Percentiles rank a stretch among this genome's conserved stretches.
phyloP scores from a whole-genome alignment of 2,329 filamentous ascomycete genomes.

The Calonectria henricotiae region DNA sequence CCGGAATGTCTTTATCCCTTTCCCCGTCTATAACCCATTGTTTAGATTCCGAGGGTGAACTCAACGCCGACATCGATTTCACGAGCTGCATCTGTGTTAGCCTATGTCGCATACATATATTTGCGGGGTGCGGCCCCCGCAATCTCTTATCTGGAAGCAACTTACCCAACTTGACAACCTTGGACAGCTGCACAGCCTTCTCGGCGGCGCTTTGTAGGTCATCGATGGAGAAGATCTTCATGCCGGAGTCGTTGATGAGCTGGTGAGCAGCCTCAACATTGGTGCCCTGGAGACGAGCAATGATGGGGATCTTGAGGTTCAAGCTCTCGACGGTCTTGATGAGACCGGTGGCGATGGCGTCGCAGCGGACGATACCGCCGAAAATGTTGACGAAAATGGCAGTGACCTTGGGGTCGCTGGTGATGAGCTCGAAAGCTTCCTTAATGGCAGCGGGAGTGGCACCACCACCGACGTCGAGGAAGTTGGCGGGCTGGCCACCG shows the following conservation, averaged over 20 bases:
- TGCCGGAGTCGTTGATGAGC: constrained; percentile 94
- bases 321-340: constrained; percentile 96
- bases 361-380: constrained; percentile 97
- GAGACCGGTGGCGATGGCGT: constrained; percentile 95
- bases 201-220: constrained; percentile 97
- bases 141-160: constrained; percentile 46
- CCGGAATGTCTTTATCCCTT: constrained; percentile 44
- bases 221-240: constrained; percentile 99
- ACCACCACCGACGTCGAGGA: constrained; percentile 98
- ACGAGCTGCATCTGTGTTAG: constrained; percentile 73
- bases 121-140: neutral
- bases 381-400: constrained; percentile 99
- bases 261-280: constrained; percentile 97
- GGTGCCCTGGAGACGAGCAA: constrained; percentile 97
- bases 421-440: constrained; percentile 98
- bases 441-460: constrained; percentile 97
- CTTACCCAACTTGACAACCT: constrained; percentile 98
- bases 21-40: constrained; percentile 40
- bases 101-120: constrained; percentile 16
- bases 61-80: constrained; percentile 98
- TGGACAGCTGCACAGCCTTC: constrained; percentile 98
- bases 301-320: constrained; percentile 96
- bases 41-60: constrained; percentile 94
- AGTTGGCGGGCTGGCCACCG: constrained; percentile 96
- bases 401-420: constrained; percentile 96